phyloP scores from a whole-genome alignment of 192 early-diverging fungal genomes.

The Podila clonocystis region DNA sequence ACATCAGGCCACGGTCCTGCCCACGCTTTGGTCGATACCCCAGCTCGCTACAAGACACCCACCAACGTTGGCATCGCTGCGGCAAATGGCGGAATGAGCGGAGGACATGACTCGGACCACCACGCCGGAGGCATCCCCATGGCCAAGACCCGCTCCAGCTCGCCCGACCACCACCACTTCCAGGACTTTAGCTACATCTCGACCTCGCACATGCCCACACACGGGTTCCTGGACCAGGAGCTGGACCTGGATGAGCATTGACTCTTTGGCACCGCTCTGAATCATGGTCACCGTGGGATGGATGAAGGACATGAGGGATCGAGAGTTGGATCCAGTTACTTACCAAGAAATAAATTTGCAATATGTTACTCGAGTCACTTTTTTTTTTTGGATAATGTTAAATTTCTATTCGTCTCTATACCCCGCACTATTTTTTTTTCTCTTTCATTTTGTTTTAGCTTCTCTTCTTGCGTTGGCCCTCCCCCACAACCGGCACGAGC shows the following conservation, averaged over 20 bases:
- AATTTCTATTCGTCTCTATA: neutral
- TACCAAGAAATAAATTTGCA: too few species aligned
- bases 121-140: conserved; percentile 41
- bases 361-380: too few species aligned
- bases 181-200: conserved; percentile 48
- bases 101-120: conserved; percentile 7
- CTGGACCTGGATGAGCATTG: conserved; percentile 25
- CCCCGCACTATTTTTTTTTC: too few species aligned
- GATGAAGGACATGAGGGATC: too few species aligned
- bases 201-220: conserved; percentile 30
- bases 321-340: too few species aligned
- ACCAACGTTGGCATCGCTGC: neutral
- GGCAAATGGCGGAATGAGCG: neutral
- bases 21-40: conserved; percentile 38
- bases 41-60: conserved; percentile 26
- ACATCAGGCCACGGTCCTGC: neutral
- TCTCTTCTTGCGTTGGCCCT: conserved; percentile 44
- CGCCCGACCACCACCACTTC: conserved; percentile 48
- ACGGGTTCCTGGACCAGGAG: conserved; percentile 26
- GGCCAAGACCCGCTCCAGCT: conserved; percentile 50
- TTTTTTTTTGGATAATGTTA: neutral
- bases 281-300: too few species aligned
- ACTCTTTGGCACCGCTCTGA: conserved; percentile 4
- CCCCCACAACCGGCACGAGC: conserved; percentile 39
- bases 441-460: conserved; percentile 9